A percentile compares a stretch with the other conserved stretches of the same genome.
phyloP scores from a whole-genome alignment of 306 rosid genomes.

The Trifolium pratense region DNA sequence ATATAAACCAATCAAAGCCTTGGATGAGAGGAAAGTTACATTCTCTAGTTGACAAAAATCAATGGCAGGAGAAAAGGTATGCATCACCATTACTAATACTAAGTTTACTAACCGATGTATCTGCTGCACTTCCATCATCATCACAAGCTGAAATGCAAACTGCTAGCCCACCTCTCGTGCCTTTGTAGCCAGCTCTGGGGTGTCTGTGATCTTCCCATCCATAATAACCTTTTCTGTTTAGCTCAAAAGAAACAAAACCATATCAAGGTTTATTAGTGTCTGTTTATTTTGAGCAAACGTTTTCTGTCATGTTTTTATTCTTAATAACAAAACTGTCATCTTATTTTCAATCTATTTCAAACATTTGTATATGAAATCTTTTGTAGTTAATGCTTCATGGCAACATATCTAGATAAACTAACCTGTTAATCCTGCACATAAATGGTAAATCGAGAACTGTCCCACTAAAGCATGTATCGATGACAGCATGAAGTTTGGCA shows the following conservation, averaged over 20 bases:
- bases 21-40: background rate
- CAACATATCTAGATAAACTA: background rate
- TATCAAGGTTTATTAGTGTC: background rate
- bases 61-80: background rate
- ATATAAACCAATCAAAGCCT: constrained; percentile 16
- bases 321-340: background rate
- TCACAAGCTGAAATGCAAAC: constrained; percentile 58
- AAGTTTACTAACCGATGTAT: constrained; percentile 51
- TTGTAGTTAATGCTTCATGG: background rate
- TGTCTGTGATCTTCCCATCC: constrained; percentile 51
- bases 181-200: constrained; percentile 49
- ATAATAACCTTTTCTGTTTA: constrained; percentile 49
- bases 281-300: background rate
- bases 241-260: constrained; percentile 15
- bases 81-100: background rate
- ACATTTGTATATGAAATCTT: background rate
- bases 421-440: constrained; percentile 64
- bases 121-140: constrained; percentile 53
- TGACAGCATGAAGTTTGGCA: constrained; percentile 65
- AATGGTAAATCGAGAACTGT: constrained; percentile 66
- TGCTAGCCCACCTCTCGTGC: constrained; percentile 59
- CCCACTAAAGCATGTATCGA: constrained; percentile 70
- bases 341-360: background rate
- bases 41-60: background rate
- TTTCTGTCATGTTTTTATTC: background rate